phyloP scores from a whole-genome alignment of 106 monocot genomes.

The Apostasia ramifera region DNA sequence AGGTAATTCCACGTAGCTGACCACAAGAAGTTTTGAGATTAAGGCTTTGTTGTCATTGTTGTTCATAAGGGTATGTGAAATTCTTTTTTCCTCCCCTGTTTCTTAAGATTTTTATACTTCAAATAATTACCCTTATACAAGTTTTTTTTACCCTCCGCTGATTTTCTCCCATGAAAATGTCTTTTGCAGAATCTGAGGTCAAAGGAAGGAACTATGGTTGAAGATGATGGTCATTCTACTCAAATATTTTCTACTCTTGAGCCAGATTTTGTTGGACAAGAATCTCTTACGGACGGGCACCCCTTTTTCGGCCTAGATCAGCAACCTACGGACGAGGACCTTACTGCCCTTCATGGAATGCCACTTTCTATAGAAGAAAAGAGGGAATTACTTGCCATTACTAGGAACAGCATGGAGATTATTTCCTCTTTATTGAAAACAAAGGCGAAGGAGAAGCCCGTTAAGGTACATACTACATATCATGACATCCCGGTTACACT shows the following conservation, averaged over 20 bases:
- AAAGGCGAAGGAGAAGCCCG: slow-evolving; percentile 21
- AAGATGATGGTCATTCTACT: slow-evolving; percentile 19
- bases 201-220: slow-evolving; percentile 10
- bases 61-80: too few species aligned
- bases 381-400: slow-evolving; percentile 47
- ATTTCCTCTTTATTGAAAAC: slow-evolving; percentile 43
- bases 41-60: too few species aligned
- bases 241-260: slow-evolving; percentile 18
- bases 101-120: too few species aligned
- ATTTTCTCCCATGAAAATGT: too few species aligned
- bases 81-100: too few species aligned
- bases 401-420: slow-evolving; percentile 53
- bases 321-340: slow-evolving; percentile 9
- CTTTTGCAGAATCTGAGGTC: slow-evolving; percentile 47
- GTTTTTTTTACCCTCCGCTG: too few species aligned
- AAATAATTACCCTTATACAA: too few species aligned
- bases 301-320: slow-evolving; percentile 17
- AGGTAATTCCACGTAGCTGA: too few species aligned
- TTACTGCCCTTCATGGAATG: slow-evolving; percentile 13
- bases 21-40: too few species aligned
- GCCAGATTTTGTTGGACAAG: slow-evolving; percentile 10
- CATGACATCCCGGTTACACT: too few species aligned
- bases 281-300: slow-evolving; percentile 29
- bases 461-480: slow-evolving; percentile 19
- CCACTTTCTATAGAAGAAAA: slow-evolving; percentile 56